Conservation (phyloP, 1,139 yeast genomes). For the Pichia sp. region DNA sequence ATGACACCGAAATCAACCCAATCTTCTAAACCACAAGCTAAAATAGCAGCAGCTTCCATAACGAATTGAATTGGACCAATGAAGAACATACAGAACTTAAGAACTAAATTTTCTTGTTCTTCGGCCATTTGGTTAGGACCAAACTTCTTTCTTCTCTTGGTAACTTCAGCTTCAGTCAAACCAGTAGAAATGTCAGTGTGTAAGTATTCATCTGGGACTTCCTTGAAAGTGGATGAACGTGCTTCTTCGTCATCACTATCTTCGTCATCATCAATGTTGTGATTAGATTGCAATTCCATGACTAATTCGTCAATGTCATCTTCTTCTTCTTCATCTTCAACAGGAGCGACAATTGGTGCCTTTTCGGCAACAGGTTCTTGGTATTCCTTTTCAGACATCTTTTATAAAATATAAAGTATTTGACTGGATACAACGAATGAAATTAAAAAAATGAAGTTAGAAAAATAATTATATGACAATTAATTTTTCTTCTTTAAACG, state of each 20-base stretch:
- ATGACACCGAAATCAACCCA: conserved; percentile 99
- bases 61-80: conserved; percentile 99
- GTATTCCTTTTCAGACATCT: conserved; percentile 13
- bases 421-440: not conserved
- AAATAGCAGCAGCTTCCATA: conserved; percentile 97
- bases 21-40: conserved; percentile 97
- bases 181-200: conserved; percentile 83
- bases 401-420: not conserved
- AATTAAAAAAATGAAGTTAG: not conserved
- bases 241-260: conserved; percentile 40
- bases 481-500: not conserved
- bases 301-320: conserved; percentile 72
- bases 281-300: conserved; percentile 78
- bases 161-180: conserved; percentile 73
- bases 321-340: conserved; percentile 19
- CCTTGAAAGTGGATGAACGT: conserved; percentile 39
- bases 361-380: conserved; percentile 14
- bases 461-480: not conserved
- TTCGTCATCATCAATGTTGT: conserved; percentile 7
- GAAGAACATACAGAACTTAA: conserved; percentile 87
- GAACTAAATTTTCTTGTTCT: conserved; percentile 73
- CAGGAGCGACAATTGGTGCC: conserved; percentile 6
- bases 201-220: conserved; percentile 84
- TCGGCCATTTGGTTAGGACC: conserved; percentile 95
- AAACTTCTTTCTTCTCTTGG: conserved; percentile 83